A percentile compares a stretch with the other conserved stretches of the same genome.
phyloP scores from a whole-genome alignment of 148 eudicot species.

The Talinum fruticosum region DNA sequence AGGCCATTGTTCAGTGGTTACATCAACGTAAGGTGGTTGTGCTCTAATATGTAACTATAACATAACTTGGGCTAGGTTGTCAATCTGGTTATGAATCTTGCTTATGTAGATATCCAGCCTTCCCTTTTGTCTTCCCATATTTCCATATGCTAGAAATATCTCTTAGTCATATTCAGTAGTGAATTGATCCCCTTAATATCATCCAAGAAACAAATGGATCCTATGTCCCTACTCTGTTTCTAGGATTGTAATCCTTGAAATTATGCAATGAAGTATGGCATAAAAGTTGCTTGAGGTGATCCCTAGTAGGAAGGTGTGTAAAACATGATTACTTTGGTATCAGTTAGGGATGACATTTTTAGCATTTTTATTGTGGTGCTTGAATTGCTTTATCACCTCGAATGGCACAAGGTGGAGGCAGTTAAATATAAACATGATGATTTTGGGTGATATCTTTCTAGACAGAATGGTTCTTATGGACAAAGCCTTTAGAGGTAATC shows the following conservation, averaged over 20 bases:
- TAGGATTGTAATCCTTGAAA: neutral
- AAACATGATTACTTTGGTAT: too few relatives aligned
- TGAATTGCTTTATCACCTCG: too few relatives aligned
- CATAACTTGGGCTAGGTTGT: neutral
- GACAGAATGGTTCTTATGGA: too few relatives aligned
- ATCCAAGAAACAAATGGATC: neutral
- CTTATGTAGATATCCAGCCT: neutral
- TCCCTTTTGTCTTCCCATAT: neutral
- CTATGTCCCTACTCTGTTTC: neutral
- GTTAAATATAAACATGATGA: too few relatives aligned
- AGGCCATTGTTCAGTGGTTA: neutral
- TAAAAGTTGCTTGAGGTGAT: too few relatives aligned
- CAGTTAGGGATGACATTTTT: too few relatives aligned
- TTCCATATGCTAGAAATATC: neutral
- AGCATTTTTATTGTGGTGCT: too few relatives aligned
- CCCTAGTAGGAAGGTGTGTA: too few relatives aligned
- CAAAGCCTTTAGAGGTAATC: too few relatives aligned
- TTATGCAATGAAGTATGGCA: neutral
- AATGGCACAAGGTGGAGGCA: too few relatives aligned
- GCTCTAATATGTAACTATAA: neutral
- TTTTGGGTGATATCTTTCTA: too few relatives aligned
- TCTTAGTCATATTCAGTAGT: too few relatives aligned
- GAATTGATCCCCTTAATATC: neutral
- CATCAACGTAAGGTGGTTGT: neutral
- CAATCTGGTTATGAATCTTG: neutral